A percentile compares a stretch with the other conserved stretches of the same genome.
These are phyloP conservation scores for Miamiensis avidus DNA, from an alignment of 169 alveolate species.

Conservation along the genomic window DNA sequence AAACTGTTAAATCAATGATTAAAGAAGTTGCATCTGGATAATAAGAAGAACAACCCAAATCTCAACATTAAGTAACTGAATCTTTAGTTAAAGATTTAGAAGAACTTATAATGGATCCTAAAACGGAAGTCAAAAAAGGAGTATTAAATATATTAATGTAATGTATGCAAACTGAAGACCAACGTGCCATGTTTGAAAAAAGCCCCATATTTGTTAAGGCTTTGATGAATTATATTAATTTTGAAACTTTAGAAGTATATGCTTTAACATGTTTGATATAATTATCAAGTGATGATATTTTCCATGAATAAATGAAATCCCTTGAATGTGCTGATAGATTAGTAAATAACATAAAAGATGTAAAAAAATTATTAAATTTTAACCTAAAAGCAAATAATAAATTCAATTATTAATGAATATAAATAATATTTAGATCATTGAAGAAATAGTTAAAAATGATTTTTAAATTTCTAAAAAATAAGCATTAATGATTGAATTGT, in stretches of 20 bases:
- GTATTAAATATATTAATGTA: not conserved
- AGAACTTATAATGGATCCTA: conserved; percentile 13
- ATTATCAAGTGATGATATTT: conserved; percentile 12
- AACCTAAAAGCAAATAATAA: too few relatives aligned
- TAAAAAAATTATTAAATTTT: not conserved
- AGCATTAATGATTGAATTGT: not conserved
- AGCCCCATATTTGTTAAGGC: not conserved
- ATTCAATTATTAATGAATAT: too few relatives aligned
- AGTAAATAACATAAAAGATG: not conserved
- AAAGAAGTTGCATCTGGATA: too few relatives aligned
- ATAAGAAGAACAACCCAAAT: too few relatives aligned
- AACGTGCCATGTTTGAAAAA: conserved; percentile 6
- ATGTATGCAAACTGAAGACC: not conserved
- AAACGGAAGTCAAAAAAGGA: conserved; percentile 14
- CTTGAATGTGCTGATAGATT: conserved; percentile 14
- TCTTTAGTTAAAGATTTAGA: conserved; percentile 16
- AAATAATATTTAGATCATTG: not conserved
- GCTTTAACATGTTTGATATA: conserved; percentile 11
- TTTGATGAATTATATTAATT: not conserved
- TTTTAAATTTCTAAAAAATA: not conserved
- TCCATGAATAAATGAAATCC: conserved; percentile 2
- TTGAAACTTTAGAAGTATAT: not conserved
- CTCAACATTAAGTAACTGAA: too few relatives aligned
- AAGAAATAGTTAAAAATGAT: not conserved
- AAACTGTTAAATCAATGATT: too few relatives aligned